These are phyloP conservation scores for Leccinum sublutescens DNA, from an alignment of 768 basidiomycete genomes.

Conservation along the genomic window DNA sequence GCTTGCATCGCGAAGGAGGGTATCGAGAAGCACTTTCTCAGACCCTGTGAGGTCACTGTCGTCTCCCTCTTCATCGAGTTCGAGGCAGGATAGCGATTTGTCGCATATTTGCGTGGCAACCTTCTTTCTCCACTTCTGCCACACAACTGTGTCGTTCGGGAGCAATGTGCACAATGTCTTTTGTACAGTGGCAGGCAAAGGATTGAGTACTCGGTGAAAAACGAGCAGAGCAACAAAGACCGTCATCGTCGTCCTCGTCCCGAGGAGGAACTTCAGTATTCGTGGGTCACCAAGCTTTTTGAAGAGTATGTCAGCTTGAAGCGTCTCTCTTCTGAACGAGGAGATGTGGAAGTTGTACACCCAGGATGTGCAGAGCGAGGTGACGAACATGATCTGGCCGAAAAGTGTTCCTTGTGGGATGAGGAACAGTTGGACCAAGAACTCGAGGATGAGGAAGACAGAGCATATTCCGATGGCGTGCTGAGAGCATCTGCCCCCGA, in stretches of 20 bases:
- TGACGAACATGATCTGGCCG: conserved; percentile 36
- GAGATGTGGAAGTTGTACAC: conserved; percentile 31
- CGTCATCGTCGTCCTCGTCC: conserved; percentile 18
- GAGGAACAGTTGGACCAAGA: conserved; percentile 32
- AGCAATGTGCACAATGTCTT: conserved; percentile 14
- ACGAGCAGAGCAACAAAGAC: conserved; percentile 16
- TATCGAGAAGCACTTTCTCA: conserved; percentile 6
- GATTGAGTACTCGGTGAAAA: conserved; percentile 5
- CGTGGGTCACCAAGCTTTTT: conserved; percentile 11
- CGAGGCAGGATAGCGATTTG: conserved; percentile 2
- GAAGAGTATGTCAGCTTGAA: conserved; percentile 24
- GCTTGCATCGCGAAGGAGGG: conserved; percentile 20
- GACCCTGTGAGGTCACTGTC: background rate
- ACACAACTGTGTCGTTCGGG: conserved; percentile 23
- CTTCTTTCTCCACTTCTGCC: conserved; percentile 21
- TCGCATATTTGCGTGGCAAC: conserved; percentile 14
- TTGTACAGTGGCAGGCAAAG: conserved; percentile 1
- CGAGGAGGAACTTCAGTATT: conserved; percentile 12
- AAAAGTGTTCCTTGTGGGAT: conserved; percentile 33
- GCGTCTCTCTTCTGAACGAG: conserved; percentile 28
- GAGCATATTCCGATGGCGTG: conserved; percentile 25
- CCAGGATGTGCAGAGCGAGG: conserved; percentile 34
- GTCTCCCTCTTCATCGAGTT: background rate
- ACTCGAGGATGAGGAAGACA: conserved; percentile 29
- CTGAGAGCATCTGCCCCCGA: background rate